Evolutionary conservation across 495 filamentous ascomycete genomes (phyloP).

Genomic region (Zalerion maritima): DNA sequence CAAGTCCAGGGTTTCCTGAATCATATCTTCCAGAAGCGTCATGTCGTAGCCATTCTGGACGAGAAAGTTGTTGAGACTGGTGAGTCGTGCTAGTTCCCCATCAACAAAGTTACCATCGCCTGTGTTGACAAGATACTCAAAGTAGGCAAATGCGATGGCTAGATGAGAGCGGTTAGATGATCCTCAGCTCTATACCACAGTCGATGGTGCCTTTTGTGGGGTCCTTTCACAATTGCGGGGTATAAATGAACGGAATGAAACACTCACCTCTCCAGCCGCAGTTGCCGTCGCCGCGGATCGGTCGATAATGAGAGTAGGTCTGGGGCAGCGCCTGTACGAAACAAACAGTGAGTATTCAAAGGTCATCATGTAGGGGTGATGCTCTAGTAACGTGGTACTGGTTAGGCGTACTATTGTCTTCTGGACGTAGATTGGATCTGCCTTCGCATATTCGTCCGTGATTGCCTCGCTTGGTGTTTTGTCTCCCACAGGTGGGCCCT

Average conservation of each 20-base stretch:
- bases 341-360: conserved; percentile 8
- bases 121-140: conserved; percentile 60
- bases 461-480: conserved; percentile 65
- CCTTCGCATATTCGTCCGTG: conserved; percentile 77
- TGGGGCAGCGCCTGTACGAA: conserved; percentile 53
- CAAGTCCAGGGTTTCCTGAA: conserved; percentile 54
- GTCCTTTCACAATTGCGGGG: conserved; percentile 2
- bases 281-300: conserved; percentile 83
- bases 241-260: conserved; percentile 6
- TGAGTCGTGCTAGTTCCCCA: conserved; percentile 55
- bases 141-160: conserved; percentile 91
- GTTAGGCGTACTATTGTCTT: conserved; percentile 64
- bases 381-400: neutral
- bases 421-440: conserved; percentile 66
- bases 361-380: conserved; percentile 1
- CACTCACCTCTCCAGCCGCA: conserved; percentile 92
- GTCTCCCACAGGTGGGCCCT: conserved; percentile 75
- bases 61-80: conserved; percentile 53
- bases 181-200: neutral
- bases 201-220: conserved; percentile 6
- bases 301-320: conserved; percentile 77
- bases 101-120: conserved; percentile 49
- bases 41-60: conserved; percentile 46
- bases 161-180: conserved; percentile 4
- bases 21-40: conserved; percentile 69